Evolutionary conservation across 139 green algal species (phyloP).

Genomic region (Zygnema cylindricum): DNA sequence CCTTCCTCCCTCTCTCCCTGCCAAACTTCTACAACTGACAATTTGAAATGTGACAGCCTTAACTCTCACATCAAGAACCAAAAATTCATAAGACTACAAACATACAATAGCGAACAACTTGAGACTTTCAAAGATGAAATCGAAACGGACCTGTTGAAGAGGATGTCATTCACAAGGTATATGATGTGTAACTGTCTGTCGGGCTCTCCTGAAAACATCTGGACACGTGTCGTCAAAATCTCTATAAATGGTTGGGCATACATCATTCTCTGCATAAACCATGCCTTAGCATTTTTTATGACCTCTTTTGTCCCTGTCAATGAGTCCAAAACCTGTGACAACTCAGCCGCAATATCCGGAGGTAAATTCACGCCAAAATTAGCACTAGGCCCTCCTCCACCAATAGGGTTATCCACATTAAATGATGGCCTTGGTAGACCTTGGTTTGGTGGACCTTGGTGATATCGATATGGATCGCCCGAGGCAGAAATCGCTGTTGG

Average conservation of each 20-base stretch:
- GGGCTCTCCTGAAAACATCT: conserved; percentile 59
- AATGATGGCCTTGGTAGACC: neutral
- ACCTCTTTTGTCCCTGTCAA: conserved; percentile 71
- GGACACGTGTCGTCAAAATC: conserved; percentile 63
- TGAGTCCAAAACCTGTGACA: conserved; percentile 21
- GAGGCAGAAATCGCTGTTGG: neutral
- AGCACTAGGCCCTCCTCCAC: neutral
- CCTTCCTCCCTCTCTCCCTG: neutral
- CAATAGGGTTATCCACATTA: neutral
- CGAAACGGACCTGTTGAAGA: conserved; percentile 76
- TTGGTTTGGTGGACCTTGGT: neutral
- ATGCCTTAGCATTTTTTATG: conserved; percentile 79
- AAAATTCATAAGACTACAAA: too few relatives aligned
- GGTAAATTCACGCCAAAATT: conserved; percentile 2
- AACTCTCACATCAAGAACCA: neutral
- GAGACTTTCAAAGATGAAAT: neutral
- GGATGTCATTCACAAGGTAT: conserved; percentile 89
- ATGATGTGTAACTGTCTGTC: conserved; percentile 81
- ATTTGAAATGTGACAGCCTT: neutral
- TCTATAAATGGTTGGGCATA: conserved; percentile 75
- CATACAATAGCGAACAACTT: too few relatives aligned
- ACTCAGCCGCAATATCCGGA: conserved; percentile 20
- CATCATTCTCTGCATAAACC: conserved; percentile 82
- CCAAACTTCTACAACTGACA: too few relatives aligned
- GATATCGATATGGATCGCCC: neutral